Percentiles rank a stretch among this genome's conserved stretches.
These are phyloP conservation scores for Penicillium tannophilum DNA, from an alignment of 495 filamentous ascomycete species.

Conservation along the genomic window DNA sequence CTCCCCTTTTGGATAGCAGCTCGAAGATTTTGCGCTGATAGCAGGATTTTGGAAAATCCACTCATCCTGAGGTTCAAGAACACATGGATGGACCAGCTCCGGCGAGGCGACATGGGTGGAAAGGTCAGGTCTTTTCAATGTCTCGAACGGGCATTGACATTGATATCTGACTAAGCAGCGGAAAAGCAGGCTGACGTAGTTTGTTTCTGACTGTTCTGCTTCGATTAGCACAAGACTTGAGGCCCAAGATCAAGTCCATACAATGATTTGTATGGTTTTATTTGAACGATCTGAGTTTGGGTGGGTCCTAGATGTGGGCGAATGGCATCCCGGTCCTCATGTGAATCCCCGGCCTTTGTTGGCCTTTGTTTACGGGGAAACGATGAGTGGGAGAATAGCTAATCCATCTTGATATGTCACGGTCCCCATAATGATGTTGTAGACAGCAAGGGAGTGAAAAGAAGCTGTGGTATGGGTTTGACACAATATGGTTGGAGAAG, in stretches of 20 bases:
- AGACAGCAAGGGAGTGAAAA: too few relatives aligned
- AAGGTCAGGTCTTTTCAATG: neutral
- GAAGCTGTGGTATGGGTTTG: too few relatives aligned
- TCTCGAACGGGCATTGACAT: conserved; percentile 6
- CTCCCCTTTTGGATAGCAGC: conserved; percentile 36
- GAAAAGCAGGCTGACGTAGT: conserved; percentile 11
- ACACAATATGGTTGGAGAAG: too few relatives aligned
- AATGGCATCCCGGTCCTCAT: neutral
- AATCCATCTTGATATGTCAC: too few relatives aligned
- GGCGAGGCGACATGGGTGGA: conserved; percentile 12
- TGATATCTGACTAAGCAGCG: conserved; percentile 24
- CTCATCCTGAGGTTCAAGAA: conserved; percentile 38
- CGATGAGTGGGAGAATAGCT: too few relatives aligned
- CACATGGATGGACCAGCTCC: conserved; percentile 36
- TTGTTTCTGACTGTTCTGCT: neutral
- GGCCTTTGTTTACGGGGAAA: neutral
- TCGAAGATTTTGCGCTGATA: conserved; percentile 39
- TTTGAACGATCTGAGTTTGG: neutral
- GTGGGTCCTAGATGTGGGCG: neutral
- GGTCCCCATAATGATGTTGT: too few relatives aligned
- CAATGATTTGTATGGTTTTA: neutral
- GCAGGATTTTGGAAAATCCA: conserved; percentile 37
- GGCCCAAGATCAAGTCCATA: too few relatives aligned
- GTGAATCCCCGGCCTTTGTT: neutral
- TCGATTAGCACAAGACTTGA: too few relatives aligned